phyloP scores from a whole-genome alignment of 2,329 filamentous ascomycete genomes.

The Pseudogymnoascus sp. region DNA sequence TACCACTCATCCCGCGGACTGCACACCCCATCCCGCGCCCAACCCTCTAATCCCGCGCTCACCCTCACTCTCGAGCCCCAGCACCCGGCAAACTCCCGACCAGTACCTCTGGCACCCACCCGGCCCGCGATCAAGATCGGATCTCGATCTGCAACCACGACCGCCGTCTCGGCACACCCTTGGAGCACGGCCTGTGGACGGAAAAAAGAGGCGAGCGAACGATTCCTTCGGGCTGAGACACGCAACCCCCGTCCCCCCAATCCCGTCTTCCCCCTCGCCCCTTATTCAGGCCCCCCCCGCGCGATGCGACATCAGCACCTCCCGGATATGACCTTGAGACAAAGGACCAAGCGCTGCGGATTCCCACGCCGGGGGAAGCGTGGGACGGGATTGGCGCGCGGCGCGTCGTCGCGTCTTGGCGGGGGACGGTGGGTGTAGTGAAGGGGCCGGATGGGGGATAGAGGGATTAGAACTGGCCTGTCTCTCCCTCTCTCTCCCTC shows the following conservation, averaged over 20 bases:
- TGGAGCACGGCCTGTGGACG: not conserved
- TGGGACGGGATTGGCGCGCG: not conserved
- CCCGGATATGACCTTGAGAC: not conserved
- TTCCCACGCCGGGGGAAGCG: not conserved
- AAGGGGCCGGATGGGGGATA: not conserved
- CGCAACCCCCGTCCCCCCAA: not conserved
- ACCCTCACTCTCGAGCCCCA: not conserved
- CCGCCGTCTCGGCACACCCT: not conserved
- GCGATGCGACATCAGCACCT: not conserved
- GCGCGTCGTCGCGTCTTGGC: not conserved
- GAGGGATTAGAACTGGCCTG: too few species aligned
- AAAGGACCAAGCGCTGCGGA: not conserved
- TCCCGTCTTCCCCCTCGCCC: not conserved
- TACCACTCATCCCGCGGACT: not conserved
- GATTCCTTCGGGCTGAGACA: not conserved
- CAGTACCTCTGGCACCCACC: not conserved
- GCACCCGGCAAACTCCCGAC: not conserved
- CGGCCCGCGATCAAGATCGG: not conserved
- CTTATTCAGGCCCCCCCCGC: not conserved
- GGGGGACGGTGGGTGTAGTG: not conserved
- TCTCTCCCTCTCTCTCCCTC: not conserved
- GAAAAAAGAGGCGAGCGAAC: not conserved
- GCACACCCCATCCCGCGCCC: not conserved
- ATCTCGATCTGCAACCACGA: not conserved
- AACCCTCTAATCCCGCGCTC: not conserved